These are phyloP conservation scores for Lasiodiplodia sp. DNA, from an alignment of 2,329 filamentous ascomycete species.

Conservation along the genomic window DNA sequence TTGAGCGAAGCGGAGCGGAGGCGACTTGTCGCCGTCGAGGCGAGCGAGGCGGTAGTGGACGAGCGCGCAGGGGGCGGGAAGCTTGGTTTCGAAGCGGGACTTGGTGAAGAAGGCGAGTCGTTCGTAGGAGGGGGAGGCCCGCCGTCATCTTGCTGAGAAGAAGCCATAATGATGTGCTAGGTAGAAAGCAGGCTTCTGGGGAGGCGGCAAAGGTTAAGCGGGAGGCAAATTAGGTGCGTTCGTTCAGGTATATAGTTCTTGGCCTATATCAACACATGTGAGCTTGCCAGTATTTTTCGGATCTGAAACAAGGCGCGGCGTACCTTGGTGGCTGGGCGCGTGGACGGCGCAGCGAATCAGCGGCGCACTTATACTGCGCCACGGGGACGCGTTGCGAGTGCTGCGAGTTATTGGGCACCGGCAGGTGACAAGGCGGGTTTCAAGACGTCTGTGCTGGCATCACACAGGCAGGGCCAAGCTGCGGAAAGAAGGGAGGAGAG, in stretches of 20 bases:
- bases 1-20: conserved; percentile 47
- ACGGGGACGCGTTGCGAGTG: conserved; percentile 3
- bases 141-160: neutral
- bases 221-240: conserved; percentile 2
- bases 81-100: neutral
- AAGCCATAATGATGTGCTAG: conserved; percentile 1
- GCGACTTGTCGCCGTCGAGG: conserved; percentile 37
- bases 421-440: neutral
- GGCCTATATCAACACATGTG: conserved; percentile 21
- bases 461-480: conserved; percentile 7
- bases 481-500: conserved; percentile 9
- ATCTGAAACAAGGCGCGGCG: conserved; percentile 14
- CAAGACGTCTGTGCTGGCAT: neutral
- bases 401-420: neutral
- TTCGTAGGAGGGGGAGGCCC: neutral
- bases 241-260: neutral
- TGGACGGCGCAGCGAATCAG: neutral
- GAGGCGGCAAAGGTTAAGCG: too few species aligned
- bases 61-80: conserved; percentile 1
- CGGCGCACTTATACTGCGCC: neutral
- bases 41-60: conserved; percentile 41
- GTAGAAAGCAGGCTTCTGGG: neutral
- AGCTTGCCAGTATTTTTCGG: neutral
- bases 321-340: conserved; percentile 19
- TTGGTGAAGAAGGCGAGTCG: neutral